phyloP scores from a whole-genome alignment of 1,284 basidiomycete genomes.

The Sporisorium reilianum region DNA sequence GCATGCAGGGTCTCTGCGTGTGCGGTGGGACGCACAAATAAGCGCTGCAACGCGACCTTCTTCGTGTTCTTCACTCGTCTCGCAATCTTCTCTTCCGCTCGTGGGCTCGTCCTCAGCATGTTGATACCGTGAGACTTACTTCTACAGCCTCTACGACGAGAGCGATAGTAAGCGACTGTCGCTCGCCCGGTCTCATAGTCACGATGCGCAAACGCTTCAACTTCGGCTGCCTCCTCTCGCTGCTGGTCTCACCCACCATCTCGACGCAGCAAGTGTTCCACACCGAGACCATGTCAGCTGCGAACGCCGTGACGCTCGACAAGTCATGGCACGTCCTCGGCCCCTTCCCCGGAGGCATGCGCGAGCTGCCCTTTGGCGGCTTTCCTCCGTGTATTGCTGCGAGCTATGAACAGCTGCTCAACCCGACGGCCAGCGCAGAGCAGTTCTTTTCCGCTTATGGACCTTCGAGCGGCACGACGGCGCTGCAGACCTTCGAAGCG shows the following conservation, averaged over 20 bases:
- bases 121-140: background rate
- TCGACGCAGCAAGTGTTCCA: conserved; percentile 34
- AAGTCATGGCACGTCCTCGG: conserved; percentile 35
- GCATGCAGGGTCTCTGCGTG: conserved; percentile 37
- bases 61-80: background rate
- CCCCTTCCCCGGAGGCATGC: conserved; percentile 37
- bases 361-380: conserved; percentile 38
- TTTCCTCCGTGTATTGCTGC: conserved; percentile 21
- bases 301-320: background rate
- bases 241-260: conserved; percentile 16
- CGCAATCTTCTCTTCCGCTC: background rate
- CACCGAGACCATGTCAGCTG: background rate
- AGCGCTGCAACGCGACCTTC: background rate
- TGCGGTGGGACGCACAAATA: background rate
- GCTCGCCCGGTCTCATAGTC: background rate
- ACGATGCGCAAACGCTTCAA: conserved; percentile 14
- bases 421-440: background rate
- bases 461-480: conserved; percentile 20
- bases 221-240: conserved; percentile 47
- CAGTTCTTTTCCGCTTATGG: conserved; percentile 24
- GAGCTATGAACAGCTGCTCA: conserved; percentile 17
- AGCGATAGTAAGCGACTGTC: too few relatives aligned
- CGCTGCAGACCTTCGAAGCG: conserved; percentile 2
- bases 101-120: background rate
- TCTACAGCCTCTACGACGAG: too few relatives aligned